Conservation (phyloP, 768 basidiomycete genomes). For the Boletellus ananas region DNA sequence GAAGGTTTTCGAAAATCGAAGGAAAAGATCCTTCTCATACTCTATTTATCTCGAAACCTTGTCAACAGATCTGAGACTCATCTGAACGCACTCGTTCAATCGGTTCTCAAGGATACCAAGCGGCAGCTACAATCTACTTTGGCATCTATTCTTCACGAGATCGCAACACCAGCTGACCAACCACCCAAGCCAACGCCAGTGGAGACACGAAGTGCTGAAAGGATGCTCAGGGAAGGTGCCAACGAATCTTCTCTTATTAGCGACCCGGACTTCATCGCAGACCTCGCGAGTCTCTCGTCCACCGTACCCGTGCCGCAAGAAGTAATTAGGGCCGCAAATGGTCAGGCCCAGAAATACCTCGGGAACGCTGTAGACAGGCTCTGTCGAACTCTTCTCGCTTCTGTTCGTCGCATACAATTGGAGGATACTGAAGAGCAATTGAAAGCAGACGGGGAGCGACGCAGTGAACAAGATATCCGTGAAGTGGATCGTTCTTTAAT, state of each 20-base stretch:
- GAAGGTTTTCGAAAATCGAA: slow-evolving; percentile 22
- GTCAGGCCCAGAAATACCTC: slow-evolving; percentile 20
- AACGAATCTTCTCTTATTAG: slow-evolving; percentile 17
- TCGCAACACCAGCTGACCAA: background rate
- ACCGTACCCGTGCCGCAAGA: slow-evolving; percentile 18
- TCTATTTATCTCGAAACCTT: slow-evolving; percentile 15
- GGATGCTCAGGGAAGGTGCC: slow-evolving; percentile 21
- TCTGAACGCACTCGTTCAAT: slow-evolving; percentile 7
- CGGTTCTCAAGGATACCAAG: slow-evolving; percentile 14
- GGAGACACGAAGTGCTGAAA: slow-evolving; percentile 13
- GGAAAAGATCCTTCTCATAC: slow-evolving; percentile 19
- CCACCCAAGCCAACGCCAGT: slow-evolving; percentile 7
- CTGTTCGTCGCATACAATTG: slow-evolving; percentile 12
- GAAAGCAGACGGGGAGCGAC: slow-evolving; percentile 10
- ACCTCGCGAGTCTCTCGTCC: slow-evolving; percentile 15
- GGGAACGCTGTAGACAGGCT: slow-evolving; percentile 16
- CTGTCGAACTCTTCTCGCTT: slow-evolving; percentile 8
- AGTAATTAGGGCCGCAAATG: slow-evolving; percentile 7
- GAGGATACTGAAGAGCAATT: slow-evolving; percentile 17
- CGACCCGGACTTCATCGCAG: slow-evolving; percentile 22
- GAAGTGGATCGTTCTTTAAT: slow-evolving; percentile 11
- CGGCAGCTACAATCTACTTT: slow-evolving; percentile 11
- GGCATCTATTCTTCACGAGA: slow-evolving; percentile 16
- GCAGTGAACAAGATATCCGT: slow-evolving; percentile 15
- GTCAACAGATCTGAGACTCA: slow-evolving; percentile 14